A percentile compares a stretch with the other conserved stretches of the same genome.
phyloP scores from a whole-genome alignment of 2,329 filamentous ascomycete genomes.

The Colletotrichum siamense region DNA sequence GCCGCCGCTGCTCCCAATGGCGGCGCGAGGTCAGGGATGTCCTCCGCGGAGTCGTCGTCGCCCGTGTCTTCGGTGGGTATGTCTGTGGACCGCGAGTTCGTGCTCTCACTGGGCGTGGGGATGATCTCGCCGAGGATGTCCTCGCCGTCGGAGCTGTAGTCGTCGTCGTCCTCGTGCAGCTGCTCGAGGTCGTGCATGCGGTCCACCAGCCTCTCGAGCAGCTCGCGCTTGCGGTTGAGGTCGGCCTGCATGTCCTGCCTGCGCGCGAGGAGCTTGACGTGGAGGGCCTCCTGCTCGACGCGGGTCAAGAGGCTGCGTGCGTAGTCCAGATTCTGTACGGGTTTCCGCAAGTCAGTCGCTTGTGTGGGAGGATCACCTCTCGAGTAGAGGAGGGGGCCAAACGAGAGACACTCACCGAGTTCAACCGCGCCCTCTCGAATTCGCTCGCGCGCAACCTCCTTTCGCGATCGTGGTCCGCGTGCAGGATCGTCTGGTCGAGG shows the following conservation, averaged over 20 bases:
- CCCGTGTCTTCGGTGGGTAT: constrained; percentile 24
- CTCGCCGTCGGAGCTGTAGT: constrained; percentile 59
- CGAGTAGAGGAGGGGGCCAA: too few relatives aligned
- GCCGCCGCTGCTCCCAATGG: background rate
- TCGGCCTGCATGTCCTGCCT: constrained; percentile 68
- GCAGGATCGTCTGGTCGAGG: constrained; percentile 69
- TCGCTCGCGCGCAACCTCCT: constrained; percentile 63
- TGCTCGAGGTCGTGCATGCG: constrained; percentile 73
- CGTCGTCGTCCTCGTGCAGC: constrained; percentile 42
- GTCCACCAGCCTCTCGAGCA: constrained; percentile 70
- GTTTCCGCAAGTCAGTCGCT: too few relatives aligned
- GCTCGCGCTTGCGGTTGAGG: constrained; percentile 68
- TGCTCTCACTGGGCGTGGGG: constrained; percentile 59
- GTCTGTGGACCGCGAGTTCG: constrained; percentile 38
- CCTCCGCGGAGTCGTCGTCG: constrained; percentile 19
- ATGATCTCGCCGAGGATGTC: constrained; percentile 62
- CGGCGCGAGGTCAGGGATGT: constrained; percentile 2
- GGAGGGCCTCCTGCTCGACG: constrained; percentile 71
- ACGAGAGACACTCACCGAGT: constrained; percentile 26
- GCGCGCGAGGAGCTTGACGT: constrained; percentile 62
- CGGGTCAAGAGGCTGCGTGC: constrained; percentile 72
- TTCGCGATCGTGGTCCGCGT: constrained; percentile 64
- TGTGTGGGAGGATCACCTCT: too few relatives aligned
- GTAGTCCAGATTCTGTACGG: constrained; percentile 71
- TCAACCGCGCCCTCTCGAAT: constrained; percentile 62